Conservation (phyloP, 1,139 yeast species). For the Candida tunisiensis region DNA sequence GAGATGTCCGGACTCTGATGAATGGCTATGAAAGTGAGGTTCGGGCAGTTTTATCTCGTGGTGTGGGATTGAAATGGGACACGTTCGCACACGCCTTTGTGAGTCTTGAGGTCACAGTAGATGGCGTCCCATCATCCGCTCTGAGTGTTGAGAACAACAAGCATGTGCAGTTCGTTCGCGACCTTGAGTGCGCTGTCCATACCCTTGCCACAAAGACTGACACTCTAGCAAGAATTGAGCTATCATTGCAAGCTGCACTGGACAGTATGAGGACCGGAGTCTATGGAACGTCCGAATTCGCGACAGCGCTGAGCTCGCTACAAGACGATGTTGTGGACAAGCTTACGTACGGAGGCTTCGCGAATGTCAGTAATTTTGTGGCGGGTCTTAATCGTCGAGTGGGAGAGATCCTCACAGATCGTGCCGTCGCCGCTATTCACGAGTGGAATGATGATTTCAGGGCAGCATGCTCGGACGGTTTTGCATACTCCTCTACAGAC, state of each 20-base stretch:
- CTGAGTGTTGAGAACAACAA: conserved; percentile 22
- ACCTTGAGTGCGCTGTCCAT: conserved; percentile 25
- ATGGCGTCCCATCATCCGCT: not conserved
- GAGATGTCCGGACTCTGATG: conserved; percentile 28
- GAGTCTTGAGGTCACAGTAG: not conserved
- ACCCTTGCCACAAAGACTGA: conserved; percentile 22
- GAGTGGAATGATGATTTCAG: too few relatives aligned
- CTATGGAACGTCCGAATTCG: too few relatives aligned
- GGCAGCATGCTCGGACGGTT: too few relatives aligned
- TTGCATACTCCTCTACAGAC: too few relatives aligned
- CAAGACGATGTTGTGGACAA: conserved; percentile 28
- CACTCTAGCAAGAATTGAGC: too few relatives aligned
- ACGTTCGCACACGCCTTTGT: conserved; percentile 18
- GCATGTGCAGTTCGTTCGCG: conserved; percentile 24
- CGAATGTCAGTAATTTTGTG: conserved; percentile 24
- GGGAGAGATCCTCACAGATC: conserved; percentile 18
- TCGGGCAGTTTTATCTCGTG: conserved; percentile 14
- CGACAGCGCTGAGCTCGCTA: conserved; percentile 15
- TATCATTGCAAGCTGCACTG: too few relatives aligned
- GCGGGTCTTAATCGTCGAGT: conserved; percentile 26
- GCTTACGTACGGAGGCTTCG: conserved; percentile 25
- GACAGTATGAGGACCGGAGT: too few relatives aligned
- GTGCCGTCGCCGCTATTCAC: conserved; percentile 13
- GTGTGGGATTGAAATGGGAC: conserved; percentile 36
- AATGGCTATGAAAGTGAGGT: conserved; percentile 23